Evolutionary conservation across 2,329 filamentous ascomycete species (phyloP).

Genomic region (Penicillium sp.): DNA sequence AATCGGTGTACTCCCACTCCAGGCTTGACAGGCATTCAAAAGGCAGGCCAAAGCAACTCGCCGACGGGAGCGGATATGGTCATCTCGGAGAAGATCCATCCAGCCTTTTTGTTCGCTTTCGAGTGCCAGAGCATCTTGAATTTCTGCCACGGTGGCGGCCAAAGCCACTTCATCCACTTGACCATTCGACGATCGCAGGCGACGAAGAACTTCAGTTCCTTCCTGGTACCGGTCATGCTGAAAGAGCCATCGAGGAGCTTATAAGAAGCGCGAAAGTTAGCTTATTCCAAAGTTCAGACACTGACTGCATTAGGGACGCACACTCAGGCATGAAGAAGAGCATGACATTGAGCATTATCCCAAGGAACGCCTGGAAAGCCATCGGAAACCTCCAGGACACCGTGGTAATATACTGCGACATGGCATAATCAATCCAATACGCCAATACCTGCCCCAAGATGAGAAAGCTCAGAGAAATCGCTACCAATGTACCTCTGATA

Average conservation of each 20-base stretch:
- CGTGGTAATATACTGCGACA: constrained; percentile 21
- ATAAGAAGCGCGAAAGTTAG: background rate
- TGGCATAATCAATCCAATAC: constrained; percentile 26
- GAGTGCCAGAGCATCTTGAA: constrained; percentile 8
- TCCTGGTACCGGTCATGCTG: constrained; percentile 14
- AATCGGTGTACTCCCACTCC: constrained; percentile 28
- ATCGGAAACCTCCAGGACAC: constrained; percentile 29
- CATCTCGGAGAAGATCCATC: constrained; percentile 17
- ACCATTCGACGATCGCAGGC: constrained; percentile 11
- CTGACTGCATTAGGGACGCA: background rate
- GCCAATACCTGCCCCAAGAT: constrained; percentile 21
- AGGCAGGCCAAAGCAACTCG: constrained; percentile 14
- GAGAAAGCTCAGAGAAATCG: constrained; percentile 20
- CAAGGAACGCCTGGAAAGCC: constrained; percentile 15
- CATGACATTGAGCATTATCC: constrained; percentile 16
- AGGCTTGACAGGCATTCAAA: constrained; percentile 20
- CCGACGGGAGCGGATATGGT: constrained; percentile 9
- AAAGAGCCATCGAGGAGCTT: constrained; percentile 26
- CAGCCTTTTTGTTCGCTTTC: constrained; percentile 16
- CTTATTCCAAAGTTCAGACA: background rate
- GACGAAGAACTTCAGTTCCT: constrained; percentile 20
- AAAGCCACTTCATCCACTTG: constrained; percentile 18
- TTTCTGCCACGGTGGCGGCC: constrained; percentile 12
- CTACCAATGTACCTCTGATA: constrained; percentile 17
- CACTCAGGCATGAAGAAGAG: constrained; percentile 23